Conservation (phyloP, 2,329 filamentous ascomycete species). For the Penicillium sp. region DNA sequence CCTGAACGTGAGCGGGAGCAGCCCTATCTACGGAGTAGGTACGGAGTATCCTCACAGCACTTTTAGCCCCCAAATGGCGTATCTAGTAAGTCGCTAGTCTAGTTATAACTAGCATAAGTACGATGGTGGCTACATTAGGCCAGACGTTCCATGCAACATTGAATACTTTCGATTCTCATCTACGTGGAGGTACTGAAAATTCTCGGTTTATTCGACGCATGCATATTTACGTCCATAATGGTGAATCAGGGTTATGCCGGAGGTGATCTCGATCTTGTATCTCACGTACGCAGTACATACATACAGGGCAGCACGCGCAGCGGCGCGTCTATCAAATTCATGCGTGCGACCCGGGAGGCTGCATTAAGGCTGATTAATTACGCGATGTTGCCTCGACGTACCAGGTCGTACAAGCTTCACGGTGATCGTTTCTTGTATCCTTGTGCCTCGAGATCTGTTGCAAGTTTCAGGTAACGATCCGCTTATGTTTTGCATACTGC, state of each 20-base stretch:
- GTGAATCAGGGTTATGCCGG: too few relatives aligned
- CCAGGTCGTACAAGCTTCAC: neutral
- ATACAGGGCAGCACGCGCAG: neutral
- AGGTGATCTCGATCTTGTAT: neutral
- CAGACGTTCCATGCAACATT: neutral
- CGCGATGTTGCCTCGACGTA: neutral
- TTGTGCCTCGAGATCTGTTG: too few relatives aligned
- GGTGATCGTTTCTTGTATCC: too few relatives aligned
- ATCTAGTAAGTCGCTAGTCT: too few relatives aligned
- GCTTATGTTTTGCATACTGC: too few relatives aligned
- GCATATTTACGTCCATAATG: too few relatives aligned
- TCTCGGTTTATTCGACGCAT: neutral
- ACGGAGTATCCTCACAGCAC: too few relatives aligned
- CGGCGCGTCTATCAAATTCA: neutral
- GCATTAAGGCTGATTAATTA: neutral
- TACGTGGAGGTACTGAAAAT: neutral
- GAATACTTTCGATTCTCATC: neutral
- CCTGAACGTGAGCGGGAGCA: neutral
- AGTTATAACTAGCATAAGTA: too few relatives aligned
- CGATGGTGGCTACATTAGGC: too few relatives aligned
- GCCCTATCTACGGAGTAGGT: too few relatives aligned
- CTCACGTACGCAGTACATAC: neutral
- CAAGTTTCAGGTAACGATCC: too few relatives aligned
- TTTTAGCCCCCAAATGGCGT: neutral
- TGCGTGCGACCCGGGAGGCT: neutral